Percentiles rank a stretch among this genome's conserved stretches.
Conservation (phyloP, 2,329 filamentous ascomycete genomes). For the Ilyonectria destructans region DNA sequence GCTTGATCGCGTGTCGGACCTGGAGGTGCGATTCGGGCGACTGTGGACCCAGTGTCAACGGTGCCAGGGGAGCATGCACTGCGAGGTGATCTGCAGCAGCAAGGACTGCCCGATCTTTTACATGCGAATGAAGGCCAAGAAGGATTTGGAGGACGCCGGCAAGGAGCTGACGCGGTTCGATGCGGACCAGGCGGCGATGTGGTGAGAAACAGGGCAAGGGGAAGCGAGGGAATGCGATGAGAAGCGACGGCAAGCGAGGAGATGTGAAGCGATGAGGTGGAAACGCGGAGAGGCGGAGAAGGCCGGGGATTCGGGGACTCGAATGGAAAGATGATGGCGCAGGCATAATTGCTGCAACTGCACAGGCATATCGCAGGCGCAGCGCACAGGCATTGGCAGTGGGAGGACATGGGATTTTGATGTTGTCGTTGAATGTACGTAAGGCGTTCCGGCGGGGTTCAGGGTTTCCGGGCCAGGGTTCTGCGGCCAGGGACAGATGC, state of each 20-base stretch:
- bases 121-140: conserved; percentile 99
- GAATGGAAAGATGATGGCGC: neutral
- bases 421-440: conserved; percentile 45
- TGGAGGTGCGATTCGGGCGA: conserved; percentile 92
- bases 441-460: conserved; percentile 46
- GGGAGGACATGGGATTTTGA: conserved; percentile 33
- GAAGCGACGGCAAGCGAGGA: conserved; percentile 25
- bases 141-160: conserved; percentile 95
- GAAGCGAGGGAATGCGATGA: conserved; percentile 12
- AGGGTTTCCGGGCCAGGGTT: conserved; percentile 22
- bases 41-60: conserved; percentile 99
- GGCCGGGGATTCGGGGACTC: conserved; percentile 21
- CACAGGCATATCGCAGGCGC: conserved; percentile 29
- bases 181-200: conserved; percentile 80
- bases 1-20: conserved; percentile 87
- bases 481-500: conserved; percentile 26
- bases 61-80: conserved; percentile 98
- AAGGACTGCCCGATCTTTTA: conserved; percentile 99
- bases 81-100: conserved; percentile 96
- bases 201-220: conserved; percentile 56
- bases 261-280: conserved; percentile 33
- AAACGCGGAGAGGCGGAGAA: conserved; percentile 15
- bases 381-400: conserved; percentile 35
- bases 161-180: conserved; percentile 94
- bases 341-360: conserved; percentile 2